These are phyloP conservation scores for Sphaerulina populicola DNA, from an alignment of 2,329 filamentous ascomycete genomes.

Conservation along the genomic window DNA sequence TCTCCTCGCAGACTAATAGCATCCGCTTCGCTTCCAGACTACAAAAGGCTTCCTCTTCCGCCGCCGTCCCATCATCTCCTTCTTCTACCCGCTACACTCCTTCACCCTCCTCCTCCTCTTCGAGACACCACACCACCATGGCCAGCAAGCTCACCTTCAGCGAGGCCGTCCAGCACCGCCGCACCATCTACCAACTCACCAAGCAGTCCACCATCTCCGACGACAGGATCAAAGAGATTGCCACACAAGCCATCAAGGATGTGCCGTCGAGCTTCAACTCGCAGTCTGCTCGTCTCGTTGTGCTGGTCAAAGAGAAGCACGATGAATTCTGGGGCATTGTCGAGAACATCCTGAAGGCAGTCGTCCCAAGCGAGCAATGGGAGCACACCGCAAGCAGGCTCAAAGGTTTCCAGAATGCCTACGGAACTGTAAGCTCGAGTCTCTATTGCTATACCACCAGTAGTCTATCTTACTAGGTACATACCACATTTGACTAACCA, in stretches of 20 bases:
- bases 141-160: conserved; percentile 44
- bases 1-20: not conserved
- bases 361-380: conserved; percentile 60
- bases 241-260: conserved; percentile 52
- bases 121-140: conserved; percentile 30
- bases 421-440: conserved; percentile 58
- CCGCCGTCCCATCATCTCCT: too few relatives aligned
- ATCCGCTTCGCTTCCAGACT: not conserved
- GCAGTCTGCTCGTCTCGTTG: conserved; percentile 68
- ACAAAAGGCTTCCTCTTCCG: not conserved
- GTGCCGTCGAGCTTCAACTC: conserved; percentile 82
- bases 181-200: conserved; percentile 44
- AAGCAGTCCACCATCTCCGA: conserved; percentile 62
- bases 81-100: not conserved
- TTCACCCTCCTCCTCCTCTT: not conserved
- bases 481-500: not conserved
- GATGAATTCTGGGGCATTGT: conserved; percentile 78
- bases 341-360: conserved; percentile 54
- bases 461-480: too few relatives aligned
- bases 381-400: conserved; percentile 45
- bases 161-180: conserved; percentile 58
- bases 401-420: conserved; percentile 57
- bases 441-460: not conserved
- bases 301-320: conserved; percentile 75
- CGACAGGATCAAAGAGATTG: conserved; percentile 59